Evolutionary conservation across 257 asterid genomes (phyloP).

Genomic region (Paraleonurus japonicus): DNA sequence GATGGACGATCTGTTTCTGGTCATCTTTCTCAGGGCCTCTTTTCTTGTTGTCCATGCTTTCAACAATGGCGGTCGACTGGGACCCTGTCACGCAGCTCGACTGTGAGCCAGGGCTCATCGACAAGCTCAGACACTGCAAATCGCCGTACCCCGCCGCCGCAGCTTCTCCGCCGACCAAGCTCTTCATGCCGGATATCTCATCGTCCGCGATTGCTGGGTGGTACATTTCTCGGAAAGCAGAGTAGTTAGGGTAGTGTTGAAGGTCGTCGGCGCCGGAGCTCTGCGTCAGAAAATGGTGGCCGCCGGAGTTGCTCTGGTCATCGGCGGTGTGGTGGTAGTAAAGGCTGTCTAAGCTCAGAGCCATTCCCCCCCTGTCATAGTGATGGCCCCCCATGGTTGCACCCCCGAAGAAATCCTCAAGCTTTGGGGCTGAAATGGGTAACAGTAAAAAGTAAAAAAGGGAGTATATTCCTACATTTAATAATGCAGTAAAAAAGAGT

Average conservation of each 20-base stretch:
- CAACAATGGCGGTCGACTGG: conserved; percentile 51
- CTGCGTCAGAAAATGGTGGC: conserved; percentile 45
- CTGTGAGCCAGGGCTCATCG: conserved; percentile 96
- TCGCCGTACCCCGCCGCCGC: conserved; percentile 57
- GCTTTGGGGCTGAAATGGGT: conserved; percentile 61
- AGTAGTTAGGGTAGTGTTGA: conserved; percentile 48
- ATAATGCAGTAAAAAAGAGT: neutral
- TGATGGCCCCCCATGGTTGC: conserved; percentile 66
- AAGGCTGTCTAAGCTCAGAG: conserved; percentile 76
- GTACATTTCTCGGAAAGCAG: conserved; percentile 43
- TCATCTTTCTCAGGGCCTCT: conserved; percentile 64
- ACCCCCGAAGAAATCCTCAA: conserved; percentile 84
- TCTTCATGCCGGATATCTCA: conserved; percentile 45
- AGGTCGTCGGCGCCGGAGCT: conserved; percentile 40
- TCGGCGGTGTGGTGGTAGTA: conserved; percentile 52
- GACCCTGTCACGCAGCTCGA: conserved; percentile 77
- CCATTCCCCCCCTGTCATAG: conserved; percentile 59
- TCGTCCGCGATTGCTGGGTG: conserved; percentile 46
- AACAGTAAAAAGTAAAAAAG: conserved; percentile 8
- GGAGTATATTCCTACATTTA: too few relatives aligned
- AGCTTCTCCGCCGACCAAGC: conserved; percentile 53
- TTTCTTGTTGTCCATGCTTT: conserved; percentile 64
- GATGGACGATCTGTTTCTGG: conserved; percentile 72
- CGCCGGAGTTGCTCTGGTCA: conserved; percentile 34
- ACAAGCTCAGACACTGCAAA: conserved; percentile 68